Evolutionary conservation across 179 eudicot species (phyloP).

Genomic region (Sideroxylon spinosum): DNA sequence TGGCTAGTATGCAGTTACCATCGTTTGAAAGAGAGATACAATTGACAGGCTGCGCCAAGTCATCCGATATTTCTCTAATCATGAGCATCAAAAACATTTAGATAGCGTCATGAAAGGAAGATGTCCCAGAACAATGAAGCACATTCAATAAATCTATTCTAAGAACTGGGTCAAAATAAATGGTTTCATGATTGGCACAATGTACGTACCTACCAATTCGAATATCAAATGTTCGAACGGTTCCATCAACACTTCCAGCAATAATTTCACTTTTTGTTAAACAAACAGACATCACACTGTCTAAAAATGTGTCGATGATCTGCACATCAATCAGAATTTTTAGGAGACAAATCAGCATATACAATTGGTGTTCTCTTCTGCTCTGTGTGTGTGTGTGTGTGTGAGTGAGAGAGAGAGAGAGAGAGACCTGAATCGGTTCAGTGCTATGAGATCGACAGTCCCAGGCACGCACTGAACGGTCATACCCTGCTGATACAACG

Average conservation of each 20-base stretch:
- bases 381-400: not conserved
- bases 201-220: constrained; percentile 82
- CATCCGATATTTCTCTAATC: constrained; percentile 76
- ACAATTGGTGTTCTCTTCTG: constrained; percentile 1
- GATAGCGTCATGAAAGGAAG: not conserved
- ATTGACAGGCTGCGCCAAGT: constrained; percentile 86
- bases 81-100: constrained; percentile 15
- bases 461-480: constrained; percentile 89
- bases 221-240: constrained; percentile 91
- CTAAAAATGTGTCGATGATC: constrained; percentile 80
- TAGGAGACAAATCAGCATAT: not conserved
- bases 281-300: constrained; percentile 95
- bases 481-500: constrained; percentile 87
- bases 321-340: constrained; percentile 29
- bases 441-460: constrained; percentile 93
- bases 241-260: constrained; percentile 99
- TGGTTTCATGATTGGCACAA: constrained; percentile 2
- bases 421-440: constrained; percentile 81
- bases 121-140: not conserved
- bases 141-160: not conserved
- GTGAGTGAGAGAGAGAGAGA: constrained; percentile 13
- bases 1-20: constrained; percentile 78
- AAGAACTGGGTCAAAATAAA: not conserved
- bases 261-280: constrained; percentile 77
- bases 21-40: constrained; percentile 92